Conservation (phyloP, 495 filamentous ascomycete genomes). For the Penicillium lividum region DNA sequence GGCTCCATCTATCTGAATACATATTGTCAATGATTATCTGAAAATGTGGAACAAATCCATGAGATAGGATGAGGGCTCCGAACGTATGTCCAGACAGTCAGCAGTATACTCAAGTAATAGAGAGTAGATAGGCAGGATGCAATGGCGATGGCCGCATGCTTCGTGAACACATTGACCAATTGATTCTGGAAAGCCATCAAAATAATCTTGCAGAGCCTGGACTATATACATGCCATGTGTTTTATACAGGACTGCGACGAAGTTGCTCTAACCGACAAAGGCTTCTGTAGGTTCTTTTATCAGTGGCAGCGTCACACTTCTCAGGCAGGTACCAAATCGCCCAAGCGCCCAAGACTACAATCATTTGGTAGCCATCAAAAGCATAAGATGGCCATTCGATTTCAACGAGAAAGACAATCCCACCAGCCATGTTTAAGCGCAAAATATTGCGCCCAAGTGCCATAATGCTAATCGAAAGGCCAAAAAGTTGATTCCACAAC, state of each 20-base stretch:
- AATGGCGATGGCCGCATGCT: slow-evolving; percentile 52
- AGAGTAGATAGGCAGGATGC: slow-evolving; percentile 34
- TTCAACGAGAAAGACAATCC: slow-evolving; percentile 7
- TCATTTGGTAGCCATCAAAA: slow-evolving; percentile 16
- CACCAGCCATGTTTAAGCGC: slow-evolving; percentile 13
- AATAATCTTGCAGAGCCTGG: too few species aligned
- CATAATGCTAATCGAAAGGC: slow-evolving; percentile 8
- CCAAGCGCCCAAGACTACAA: slow-evolving; percentile 10
- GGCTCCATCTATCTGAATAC: background rate
- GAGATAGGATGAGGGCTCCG: too few species aligned
- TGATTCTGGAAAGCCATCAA: slow-evolving; percentile 56
- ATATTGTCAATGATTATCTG: background rate
- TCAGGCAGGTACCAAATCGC: slow-evolving; percentile 13
- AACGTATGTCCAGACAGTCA: too few species aligned
- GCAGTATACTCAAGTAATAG: too few species aligned
- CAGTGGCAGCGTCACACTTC: background rate
- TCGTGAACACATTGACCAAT: slow-evolving; percentile 59
- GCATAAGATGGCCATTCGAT: slow-evolving; percentile 17
- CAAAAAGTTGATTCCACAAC: slow-evolving; percentile 12
- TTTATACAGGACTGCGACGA: background rate
- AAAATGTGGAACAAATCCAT: slow-evolving; percentile 16
- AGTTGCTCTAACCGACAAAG: background rate
- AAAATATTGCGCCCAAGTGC: slow-evolving; percentile 13
- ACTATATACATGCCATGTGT: background rate
- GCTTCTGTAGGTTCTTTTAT: slow-evolving; percentile 2